phyloP scores from a whole-genome alignment of 2,329 filamentous ascomycete genomes.

The Aspergillus sp. region DNA sequence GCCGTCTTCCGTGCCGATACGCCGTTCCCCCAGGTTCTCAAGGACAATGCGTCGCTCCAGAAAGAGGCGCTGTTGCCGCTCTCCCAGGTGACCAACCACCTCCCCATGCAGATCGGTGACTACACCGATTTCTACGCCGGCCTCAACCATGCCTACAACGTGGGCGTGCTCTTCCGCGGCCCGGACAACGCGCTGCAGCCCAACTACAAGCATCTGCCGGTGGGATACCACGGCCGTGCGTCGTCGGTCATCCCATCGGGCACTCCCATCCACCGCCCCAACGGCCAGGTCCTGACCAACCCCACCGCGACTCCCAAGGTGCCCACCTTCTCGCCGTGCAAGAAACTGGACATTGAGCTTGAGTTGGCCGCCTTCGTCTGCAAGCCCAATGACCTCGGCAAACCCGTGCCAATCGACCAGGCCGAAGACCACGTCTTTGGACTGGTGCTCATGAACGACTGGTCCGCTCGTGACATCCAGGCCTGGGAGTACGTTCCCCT shows the following conservation, averaged over 20 bases:
- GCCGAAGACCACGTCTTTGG: conserved; percentile 69
- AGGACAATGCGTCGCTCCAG: conserved; percentile 51
- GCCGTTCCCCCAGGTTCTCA: conserved; percentile 51
- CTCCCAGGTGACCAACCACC: conserved; percentile 52
- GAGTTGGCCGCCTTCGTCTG: conserved; percentile 70
- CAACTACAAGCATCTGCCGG: conserved; percentile 72
- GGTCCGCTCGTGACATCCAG: conserved; percentile 76
- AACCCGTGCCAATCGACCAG: conserved; percentile 51
- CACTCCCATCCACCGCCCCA: conserved; percentile 61
- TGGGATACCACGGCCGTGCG: conserved; percentile 71
- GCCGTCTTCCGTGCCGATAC: conserved; percentile 54
- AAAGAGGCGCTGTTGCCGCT: conserved; percentile 51
- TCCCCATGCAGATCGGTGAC: conserved; percentile 71
- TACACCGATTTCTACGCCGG: conserved; percentile 84
- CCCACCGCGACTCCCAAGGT: conserved; percentile 52
- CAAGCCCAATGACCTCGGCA: conserved; percentile 54
- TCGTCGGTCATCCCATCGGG: conserved; percentile 68
- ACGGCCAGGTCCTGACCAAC: conserved; percentile 63
- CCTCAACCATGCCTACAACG: conserved; percentile 65
- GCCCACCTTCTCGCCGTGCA: conserved; percentile 55
- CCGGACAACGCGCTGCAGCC: conserved; percentile 64
- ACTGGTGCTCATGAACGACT: conserved; percentile 76
- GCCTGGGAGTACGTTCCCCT: conserved; percentile 76
- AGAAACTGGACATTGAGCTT: conserved; percentile 67
- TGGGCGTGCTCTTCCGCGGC: conserved; percentile 64